Evolutionary conservation across 2,329 filamentous ascomycete genomes (phyloP).

Genomic region (Ophiostoma quercus): DNA sequence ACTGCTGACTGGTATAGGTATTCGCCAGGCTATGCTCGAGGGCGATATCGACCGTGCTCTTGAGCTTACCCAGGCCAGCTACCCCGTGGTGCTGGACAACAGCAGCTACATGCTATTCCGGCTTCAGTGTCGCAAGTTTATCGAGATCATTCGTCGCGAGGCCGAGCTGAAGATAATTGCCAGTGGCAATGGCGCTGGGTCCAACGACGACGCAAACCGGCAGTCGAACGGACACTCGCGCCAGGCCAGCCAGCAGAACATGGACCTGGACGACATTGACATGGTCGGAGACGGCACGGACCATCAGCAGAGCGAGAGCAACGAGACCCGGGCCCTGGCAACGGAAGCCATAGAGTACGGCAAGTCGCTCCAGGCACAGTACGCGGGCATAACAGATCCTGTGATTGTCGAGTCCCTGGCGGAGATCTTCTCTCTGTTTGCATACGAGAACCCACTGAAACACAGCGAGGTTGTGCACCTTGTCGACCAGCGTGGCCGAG

Average conservation of each 20-base stretch:
- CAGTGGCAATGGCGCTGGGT: not conserved
- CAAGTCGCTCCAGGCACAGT: conserved; percentile 70
- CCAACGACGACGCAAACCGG: not conserved
- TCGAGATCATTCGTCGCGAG: conserved; percentile 82
- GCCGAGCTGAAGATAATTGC: conserved; percentile 55
- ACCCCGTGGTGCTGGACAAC: conserved; percentile 71
- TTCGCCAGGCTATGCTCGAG: conserved; percentile 79
- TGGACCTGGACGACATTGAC: conserved; percentile 56
- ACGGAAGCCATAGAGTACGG: conserved; percentile 73
- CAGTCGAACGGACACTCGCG: conserved; percentile 33
- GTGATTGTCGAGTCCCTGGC: conserved; percentile 69
- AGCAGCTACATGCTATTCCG: conserved; percentile 85
- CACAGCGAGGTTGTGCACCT: conserved; percentile 70
- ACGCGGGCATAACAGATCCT: conserved; percentile 61
- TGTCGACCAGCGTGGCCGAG: conserved; percentile 68
- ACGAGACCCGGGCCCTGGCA: conserved; percentile 47
- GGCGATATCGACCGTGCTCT: conserved; percentile 88
- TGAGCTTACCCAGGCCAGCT: conserved; percentile 72
- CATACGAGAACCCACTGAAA: conserved; percentile 74
- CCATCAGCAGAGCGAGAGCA: conserved; percentile 21
- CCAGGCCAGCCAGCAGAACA: conserved; percentile 42
- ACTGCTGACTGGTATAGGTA: conserved; percentile 50
- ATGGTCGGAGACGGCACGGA: conserved; percentile 42
- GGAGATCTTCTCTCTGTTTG: conserved; percentile 83
- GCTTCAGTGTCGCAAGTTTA: conserved; percentile 82